Percentiles rank a stretch among this genome's conserved stretches.
Evolutionary conservation across 2,329 filamentous ascomycete species (phyloP).

Genomic region (Colletotrichum sp.): DNA sequence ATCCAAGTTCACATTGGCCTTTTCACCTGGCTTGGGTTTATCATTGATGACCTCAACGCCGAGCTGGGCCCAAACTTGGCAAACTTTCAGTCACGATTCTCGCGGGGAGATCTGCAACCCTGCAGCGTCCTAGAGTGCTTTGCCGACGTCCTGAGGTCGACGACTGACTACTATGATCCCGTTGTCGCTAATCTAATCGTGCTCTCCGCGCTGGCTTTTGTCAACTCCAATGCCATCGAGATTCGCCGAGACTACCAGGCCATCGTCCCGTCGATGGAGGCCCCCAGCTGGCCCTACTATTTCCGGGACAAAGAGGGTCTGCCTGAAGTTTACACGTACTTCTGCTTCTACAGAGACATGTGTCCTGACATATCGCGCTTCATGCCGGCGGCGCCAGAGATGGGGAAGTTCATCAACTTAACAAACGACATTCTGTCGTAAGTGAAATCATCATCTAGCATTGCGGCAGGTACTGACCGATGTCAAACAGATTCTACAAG

Average conservation of each 20-base stretch:
- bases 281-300: constrained; percentile 30
- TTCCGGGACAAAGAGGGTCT: constrained; percentile 31
- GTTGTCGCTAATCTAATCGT: constrained; percentile 31
- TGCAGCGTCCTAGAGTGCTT: constrained; percentile 25
- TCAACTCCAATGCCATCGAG: constrained; percentile 31
- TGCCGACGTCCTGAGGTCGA: constrained; percentile 24
- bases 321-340: constrained; percentile 29
- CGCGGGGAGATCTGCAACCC: constrained; percentile 23
- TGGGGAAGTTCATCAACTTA: constrained; percentile 29
- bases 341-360: constrained; percentile 28
- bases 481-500: constrained; percentile 30
- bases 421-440: constrained; percentile 34
- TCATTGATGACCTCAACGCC: constrained; percentile 32
- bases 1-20: constrained; percentile 35
- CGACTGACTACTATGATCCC: constrained; percentile 27
- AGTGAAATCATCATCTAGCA: background rate
- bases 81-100: constrained; percentile 29
- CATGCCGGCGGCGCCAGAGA: constrained; percentile 30
- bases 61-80: constrained; percentile 23
- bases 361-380: constrained; percentile 30
- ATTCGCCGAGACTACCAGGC: constrained; percentile 21
- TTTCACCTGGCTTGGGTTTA: constrained; percentile 32
- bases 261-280: constrained; percentile 22
- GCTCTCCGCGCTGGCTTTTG: constrained; percentile 31
- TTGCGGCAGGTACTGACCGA: background rate